Evolutionary conservation across 2,329 filamentous ascomycete genomes (phyloP).

Genomic region (Neonectria sp.): DNA sequence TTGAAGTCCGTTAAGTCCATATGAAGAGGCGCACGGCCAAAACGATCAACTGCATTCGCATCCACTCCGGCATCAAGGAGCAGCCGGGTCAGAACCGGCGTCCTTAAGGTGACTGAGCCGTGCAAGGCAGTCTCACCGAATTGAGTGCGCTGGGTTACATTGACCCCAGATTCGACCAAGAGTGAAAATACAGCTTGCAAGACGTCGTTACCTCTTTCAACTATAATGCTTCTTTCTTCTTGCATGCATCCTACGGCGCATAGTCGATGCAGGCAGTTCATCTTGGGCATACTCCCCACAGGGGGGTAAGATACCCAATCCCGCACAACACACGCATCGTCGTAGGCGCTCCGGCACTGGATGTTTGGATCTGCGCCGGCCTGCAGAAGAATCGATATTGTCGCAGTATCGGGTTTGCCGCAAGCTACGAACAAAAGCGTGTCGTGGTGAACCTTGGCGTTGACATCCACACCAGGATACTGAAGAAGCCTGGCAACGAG

Average conservation of each 20-base stretch:
- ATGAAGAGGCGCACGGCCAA: slow-evolving; percentile 41
- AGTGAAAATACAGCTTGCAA: slow-evolving; percentile 32
- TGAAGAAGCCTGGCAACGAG: slow-evolving; percentile 49
- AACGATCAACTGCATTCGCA: slow-evolving; percentile 32
- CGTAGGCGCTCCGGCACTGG: slow-evolving; percentile 21
- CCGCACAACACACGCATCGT: not conserved
- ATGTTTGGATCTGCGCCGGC: slow-evolving; percentile 51
- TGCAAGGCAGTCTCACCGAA: slow-evolving; percentile 41
- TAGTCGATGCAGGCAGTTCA: slow-evolving; percentile 32
- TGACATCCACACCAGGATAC: slow-evolving; percentile 51
- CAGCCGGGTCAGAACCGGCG: slow-evolving; percentile 21
- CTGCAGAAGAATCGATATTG: slow-evolving; percentile 46
- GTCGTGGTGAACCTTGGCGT: slow-evolving; percentile 39
- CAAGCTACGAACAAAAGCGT: slow-evolving; percentile 44
- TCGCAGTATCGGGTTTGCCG: slow-evolving; percentile 12
- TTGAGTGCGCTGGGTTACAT: slow-evolving; percentile 38
- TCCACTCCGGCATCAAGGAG: slow-evolving; percentile 46
- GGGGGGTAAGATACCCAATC: not conserved
- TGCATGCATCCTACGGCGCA: not conserved
- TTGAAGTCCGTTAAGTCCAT: too few relatives aligned
- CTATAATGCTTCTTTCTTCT: too few relatives aligned
- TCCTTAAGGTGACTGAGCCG: not conserved
- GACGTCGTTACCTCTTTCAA: not conserved
- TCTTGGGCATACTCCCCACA: not conserved
- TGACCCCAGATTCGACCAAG: slow-evolving; percentile 42